Percentiles rank a stretch among this genome's conserved stretches.
Conservation (phyloP, 2,329 filamentous ascomycete species). For the Colletotrichum sp. region DNA sequence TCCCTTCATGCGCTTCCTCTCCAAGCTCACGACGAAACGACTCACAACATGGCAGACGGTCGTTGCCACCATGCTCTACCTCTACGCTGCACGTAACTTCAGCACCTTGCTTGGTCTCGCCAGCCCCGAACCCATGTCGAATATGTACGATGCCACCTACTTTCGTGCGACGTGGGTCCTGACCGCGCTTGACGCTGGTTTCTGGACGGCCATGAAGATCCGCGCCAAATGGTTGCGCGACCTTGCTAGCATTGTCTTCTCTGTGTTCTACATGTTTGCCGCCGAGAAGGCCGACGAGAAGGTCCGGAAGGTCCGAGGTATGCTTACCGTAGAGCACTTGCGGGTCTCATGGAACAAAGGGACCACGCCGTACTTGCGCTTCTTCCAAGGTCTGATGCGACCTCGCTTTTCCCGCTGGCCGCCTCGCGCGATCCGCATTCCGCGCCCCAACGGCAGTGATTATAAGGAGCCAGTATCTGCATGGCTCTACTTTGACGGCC, state of each 20-base stretch:
- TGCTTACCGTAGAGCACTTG: constrained; percentile 88
- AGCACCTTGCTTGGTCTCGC: constrained; percentile 90
- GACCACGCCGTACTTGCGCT: constrained; percentile 81
- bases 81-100: constrained; percentile 92
- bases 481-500: constrained; percentile 95
- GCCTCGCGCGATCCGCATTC: constrained; percentile 83
- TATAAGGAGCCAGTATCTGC: constrained; percentile 83
- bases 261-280: constrained; percentile 87
- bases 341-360: constrained; percentile 96
- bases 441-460: constrained; percentile 76
- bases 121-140: constrained; percentile 90
- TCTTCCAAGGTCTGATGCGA: constrained; percentile 73
- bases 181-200: constrained; percentile 92
- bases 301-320: constrained; percentile 85
- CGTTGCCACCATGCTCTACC: constrained; percentile 84
- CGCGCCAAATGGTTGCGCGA: constrained; percentile 79
- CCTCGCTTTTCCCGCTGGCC: constrained; percentile 82
- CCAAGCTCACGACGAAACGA: constrained; percentile 68
- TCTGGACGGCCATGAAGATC: constrained; percentile 98
- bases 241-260: constrained; percentile 81
- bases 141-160: constrained; percentile 90
- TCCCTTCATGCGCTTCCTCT: constrained; percentile 73
- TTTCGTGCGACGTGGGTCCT: constrained; percentile 97
- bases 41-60: constrained; percentile 91
- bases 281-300: constrained; percentile 97